A percentile compares a stretch with the other conserved stretches of the same genome.
Conservation (phyloP, 495 filamentous ascomycete genomes). For the Penicillium cinerascens region DNA sequence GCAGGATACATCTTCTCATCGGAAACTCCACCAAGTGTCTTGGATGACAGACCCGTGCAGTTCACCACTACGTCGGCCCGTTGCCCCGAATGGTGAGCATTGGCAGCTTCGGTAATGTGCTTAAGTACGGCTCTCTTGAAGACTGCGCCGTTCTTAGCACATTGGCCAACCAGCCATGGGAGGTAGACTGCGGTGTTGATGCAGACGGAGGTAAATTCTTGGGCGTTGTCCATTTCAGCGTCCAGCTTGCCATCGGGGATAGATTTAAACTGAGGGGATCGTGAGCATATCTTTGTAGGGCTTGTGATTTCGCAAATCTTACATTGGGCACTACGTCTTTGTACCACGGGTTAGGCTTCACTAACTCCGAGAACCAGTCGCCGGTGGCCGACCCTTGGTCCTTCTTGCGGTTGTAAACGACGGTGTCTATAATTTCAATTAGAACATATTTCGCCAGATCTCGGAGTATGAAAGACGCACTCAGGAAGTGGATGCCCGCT, state of each 20-base stretch:
- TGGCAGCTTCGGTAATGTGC: slow-evolving; percentile 70
- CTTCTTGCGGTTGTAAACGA: slow-evolving; percentile 63
- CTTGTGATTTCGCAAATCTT: slow-evolving; percentile 8
- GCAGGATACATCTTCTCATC: slow-evolving; percentile 72
- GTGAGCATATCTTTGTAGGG: slow-evolving; percentile 3
- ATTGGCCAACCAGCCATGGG: slow-evolving; percentile 75
- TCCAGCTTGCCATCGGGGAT: slow-evolving; percentile 55
- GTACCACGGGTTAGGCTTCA: slow-evolving; percentile 76
- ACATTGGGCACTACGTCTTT: slow-evolving; percentile 70
- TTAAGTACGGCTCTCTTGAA: slow-evolving; percentile 58
- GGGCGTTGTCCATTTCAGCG: slow-evolving; percentile 62
- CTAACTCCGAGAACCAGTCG: slow-evolving; percentile 60
- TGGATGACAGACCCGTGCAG: slow-evolving; percentile 76
- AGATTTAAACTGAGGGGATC: slow-evolving; percentile 46
- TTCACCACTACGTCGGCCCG: slow-evolving; percentile 76
- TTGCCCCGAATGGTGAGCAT: slow-evolving; percentile 57
- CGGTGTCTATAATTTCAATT: slow-evolving; percentile 33
- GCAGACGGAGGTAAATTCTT: slow-evolving; percentile 76
- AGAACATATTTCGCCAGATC: background rate
- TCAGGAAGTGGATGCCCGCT: slow-evolving; percentile 85
- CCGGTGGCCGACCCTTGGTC: slow-evolving; percentile 50
- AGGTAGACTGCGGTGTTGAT: slow-evolving; percentile 90
- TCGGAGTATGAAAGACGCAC: slow-evolving; percentile 35
- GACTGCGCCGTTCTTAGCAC: slow-evolving; percentile 62
- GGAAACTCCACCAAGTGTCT: slow-evolving; percentile 74